Evolutionary conservation across 2,329 filamentous ascomycete species (phyloP).

Genomic region (Teratosphaeria viscida): DNA sequence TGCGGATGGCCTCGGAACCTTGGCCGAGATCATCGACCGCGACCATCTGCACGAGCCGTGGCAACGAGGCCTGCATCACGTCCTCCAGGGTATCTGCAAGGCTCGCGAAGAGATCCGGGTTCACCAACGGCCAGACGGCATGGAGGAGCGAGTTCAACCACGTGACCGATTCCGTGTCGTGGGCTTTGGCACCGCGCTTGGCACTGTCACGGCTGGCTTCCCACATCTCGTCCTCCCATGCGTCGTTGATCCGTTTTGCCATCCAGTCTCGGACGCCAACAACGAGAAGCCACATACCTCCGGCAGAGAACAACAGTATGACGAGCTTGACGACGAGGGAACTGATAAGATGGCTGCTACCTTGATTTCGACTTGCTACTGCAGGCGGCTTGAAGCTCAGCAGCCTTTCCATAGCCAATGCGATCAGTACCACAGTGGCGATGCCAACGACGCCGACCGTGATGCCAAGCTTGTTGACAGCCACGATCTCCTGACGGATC

Average conservation of each 20-base stretch:
- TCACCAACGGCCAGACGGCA: slow-evolving; percentile 63
- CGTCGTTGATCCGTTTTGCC: slow-evolving; percentile 47
- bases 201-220: slow-evolving; percentile 49
- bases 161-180: slow-evolving; percentile 53
- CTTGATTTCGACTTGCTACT: slow-evolving; percentile 2
- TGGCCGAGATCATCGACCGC: slow-evolving; percentile 67
- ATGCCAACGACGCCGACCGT: slow-evolving; percentile 28
- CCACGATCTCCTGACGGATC: slow-evolving; percentile 33
- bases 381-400: slow-evolving; percentile 8
- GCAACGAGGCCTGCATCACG: slow-evolving; percentile 68
- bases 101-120: slow-evolving; percentile 61
- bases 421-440: slow-evolving; percentile 22
- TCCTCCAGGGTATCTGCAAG: slow-evolving; percentile 64
- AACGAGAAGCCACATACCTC: slow-evolving; percentile 13
- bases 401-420: slow-evolving; percentile 9
- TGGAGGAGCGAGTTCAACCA: slow-evolving; percentile 62
- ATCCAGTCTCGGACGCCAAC: slow-evolving; percentile 43
- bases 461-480: slow-evolving; percentile 36
- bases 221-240: slow-evolving; percentile 63
- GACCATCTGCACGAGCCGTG: slow-evolving; percentile 61
- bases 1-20: slow-evolving; percentile 59
- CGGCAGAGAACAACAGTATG: slow-evolving; percentile 7
- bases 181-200: slow-evolving; percentile 33
- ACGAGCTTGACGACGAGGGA: slow-evolving; percentile 11
- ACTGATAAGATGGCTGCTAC: not conserved